A percentile compares a stretch with the other conserved stretches of the same genome.
Conservation (phyloP, 2,329 filamentous ascomycete species). For the Lachnum nothofagi region DNA sequence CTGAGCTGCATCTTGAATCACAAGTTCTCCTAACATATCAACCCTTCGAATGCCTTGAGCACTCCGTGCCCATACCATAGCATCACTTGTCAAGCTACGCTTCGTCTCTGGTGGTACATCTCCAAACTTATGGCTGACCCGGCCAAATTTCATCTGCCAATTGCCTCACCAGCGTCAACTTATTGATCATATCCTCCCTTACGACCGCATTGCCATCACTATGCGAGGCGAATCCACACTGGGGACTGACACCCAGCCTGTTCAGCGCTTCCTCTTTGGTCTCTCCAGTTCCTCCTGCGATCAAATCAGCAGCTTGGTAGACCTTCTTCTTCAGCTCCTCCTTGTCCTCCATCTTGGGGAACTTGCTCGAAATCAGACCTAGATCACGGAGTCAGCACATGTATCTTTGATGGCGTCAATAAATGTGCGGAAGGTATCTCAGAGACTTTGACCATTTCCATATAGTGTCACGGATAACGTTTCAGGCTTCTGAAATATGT, state of each 20-base stretch:
- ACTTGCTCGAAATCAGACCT: constrained; percentile 61
- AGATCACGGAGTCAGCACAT: too few species aligned
- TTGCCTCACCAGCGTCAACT: constrained; percentile 63
- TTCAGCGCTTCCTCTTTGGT: constrained; percentile 63
- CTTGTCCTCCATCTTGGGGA: constrained; percentile 58
- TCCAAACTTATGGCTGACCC: constrained; percentile 15
- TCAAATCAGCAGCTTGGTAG: constrained; percentile 59
- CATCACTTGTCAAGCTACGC: too few species aligned
- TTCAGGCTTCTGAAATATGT: too few species aligned
- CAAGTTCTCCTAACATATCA: too few species aligned
- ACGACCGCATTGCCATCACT: constrained; percentile 59
- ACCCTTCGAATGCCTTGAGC: too few species aligned
- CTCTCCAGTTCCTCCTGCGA: constrained; percentile 64
- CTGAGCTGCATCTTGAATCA: too few species aligned
- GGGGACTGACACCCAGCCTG: constrained; percentile 63
- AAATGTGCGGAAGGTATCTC: too few species aligned
- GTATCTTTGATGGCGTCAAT: too few species aligned
- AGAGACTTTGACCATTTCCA: too few species aligned
- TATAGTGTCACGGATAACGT: too few species aligned
- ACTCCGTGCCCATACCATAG: too few species aligned
- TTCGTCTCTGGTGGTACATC: background rate
- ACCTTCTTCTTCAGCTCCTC: constrained; percentile 58
- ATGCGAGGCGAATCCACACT: constrained; percentile 72
- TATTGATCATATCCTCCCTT: constrained; percentile 69
- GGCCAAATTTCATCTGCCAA: constrained; percentile 71